Base-by-base conservation (phyloP, 2,329 filamentous ascomycete species). In the Thielaviopsis populi region DNA sequence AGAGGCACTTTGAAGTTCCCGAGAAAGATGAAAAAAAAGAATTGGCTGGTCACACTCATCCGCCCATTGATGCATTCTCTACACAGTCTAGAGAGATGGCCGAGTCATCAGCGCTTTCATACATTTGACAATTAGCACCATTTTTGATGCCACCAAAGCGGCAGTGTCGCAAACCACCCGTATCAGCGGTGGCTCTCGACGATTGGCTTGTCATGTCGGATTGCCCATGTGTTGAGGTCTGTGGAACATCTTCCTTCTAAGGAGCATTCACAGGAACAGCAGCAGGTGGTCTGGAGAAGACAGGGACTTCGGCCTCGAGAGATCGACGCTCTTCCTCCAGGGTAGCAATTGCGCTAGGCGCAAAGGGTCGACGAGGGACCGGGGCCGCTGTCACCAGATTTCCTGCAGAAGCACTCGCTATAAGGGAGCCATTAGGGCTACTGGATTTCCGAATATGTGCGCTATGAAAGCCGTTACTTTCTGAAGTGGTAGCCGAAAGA, bases 341-440 rank as follows among this genome's bases (percentile, higher is more conserved):
- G 22, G 64, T 63, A 41, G 64, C 61, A 66, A 66, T 66, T 61
- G 64, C 64, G 54, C 64, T 63, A 15, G 64, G 61, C 46, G 41
- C 64, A 66, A 66, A 66, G 8, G 64, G 64, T 24, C 64, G 61
- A 43, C 62, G 61, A 3, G 64, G 64, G 24, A 58, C 62, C 24
- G 64, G 64, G 7, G 64, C 64, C 7, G 61, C 64, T n/a, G 62
- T 62, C 37, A 66, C 43, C 41, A 62, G 5, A 37, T 60, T 63
- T 7, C 43, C 59, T 27, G 30, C 33, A n/a, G 53, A 61, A 33
- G 53, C 24, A 22, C 42, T 56, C 3, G 61, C 48, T 19, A 65
- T 48, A 33, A 59, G 40, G 24, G 60, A 58, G 22, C 61, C 48
- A 2, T 50, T 59, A 10, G 65, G 65, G 40, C 62, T 64, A 40